Evolutionary conservation across 345 rosid genomes (phyloP).

Genomic region (Psidium guajava): DNA sequence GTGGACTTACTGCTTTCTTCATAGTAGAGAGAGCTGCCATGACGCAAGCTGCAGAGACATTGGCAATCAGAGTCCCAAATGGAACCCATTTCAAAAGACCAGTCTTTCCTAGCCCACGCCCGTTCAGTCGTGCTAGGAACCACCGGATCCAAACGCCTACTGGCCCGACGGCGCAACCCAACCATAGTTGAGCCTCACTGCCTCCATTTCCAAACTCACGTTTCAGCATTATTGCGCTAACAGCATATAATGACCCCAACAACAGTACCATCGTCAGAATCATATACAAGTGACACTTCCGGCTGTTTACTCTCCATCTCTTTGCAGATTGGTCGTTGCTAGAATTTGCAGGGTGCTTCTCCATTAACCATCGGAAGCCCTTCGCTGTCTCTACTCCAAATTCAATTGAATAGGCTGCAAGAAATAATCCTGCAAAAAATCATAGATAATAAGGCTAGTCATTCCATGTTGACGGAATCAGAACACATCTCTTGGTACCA

Average conservation of each 20-base stretch:
- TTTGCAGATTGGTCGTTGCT: conserved; percentile 1
- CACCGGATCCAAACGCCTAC: conserved; percentile 96
- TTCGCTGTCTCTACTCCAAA: conserved; percentile 78
- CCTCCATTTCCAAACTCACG: conserved; percentile 38
- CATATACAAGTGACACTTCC: conserved; percentile 27
- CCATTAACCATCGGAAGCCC: conserved; percentile 50
- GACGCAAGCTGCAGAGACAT: conserved; percentile 63
- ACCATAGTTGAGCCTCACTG: conserved; percentile 56
- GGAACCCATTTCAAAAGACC: conserved; percentile 72
- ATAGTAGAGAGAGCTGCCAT: conserved; percentile 66
- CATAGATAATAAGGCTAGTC: not conserved
- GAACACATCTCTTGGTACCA: not conserved
- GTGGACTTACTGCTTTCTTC: conserved; percentile 46
- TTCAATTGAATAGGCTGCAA: conserved; percentile 57
- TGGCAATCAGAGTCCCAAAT: conserved; percentile 78
- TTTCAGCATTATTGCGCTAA: conserved; percentile 33
- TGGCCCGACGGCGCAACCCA: conserved; percentile 68
- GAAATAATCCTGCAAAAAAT: conserved; percentile 62
- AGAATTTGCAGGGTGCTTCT: conserved; percentile 5
- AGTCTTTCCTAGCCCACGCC: conserved; percentile 62
- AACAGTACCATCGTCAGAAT: conserved; percentile 27
- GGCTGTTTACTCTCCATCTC: conserved; percentile 31
- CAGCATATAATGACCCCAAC: conserved; percentile 31
- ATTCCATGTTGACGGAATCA: not conserved
- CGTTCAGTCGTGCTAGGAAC: conserved; percentile 78